phyloP scores from a whole-genome alignment of 2,329 filamentous ascomycete species.

The Paradendryphiella salina region DNA sequence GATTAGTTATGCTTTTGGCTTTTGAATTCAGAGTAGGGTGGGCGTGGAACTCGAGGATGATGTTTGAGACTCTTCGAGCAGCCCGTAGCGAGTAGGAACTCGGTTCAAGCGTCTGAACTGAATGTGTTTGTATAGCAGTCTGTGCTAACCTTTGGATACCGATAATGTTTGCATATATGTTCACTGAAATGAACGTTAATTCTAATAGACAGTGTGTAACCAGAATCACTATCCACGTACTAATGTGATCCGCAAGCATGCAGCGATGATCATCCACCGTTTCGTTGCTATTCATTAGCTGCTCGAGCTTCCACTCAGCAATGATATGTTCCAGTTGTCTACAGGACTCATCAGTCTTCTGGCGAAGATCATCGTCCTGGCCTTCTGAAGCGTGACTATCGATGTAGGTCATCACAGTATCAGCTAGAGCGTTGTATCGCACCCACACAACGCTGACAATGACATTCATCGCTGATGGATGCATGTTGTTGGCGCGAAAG shows the following conservation, averaged over 20 bases:
- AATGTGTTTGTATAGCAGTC: not conserved
- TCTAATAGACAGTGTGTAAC: not conserved
- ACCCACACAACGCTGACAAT: slow-evolving; percentile 27
- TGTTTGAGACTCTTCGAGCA: slow-evolving; percentile 29
- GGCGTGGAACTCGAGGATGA: slow-evolving; percentile 27
- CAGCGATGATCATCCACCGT: slow-evolving; percentile 12
- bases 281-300: slow-evolving; percentile 12
- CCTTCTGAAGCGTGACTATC: slow-evolving; percentile 11
- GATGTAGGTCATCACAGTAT: slow-evolving; percentile 25
- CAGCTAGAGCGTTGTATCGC: slow-evolving; percentile 25
- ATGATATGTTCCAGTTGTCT: slow-evolving; percentile 23
- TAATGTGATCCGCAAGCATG: slow-evolving; percentile 31
- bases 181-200: slow-evolving; percentile 16
- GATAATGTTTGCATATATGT: slow-evolving; percentile 31
- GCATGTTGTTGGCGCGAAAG: slow-evolving; percentile 22
- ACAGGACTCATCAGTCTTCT: slow-evolving; percentile 26
- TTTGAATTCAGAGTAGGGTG: not conserved
- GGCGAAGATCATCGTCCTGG: slow-evolving; percentile 3
- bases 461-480: slow-evolving; percentile 21
- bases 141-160: slow-evolving; percentile 27
- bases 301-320: slow-evolving; percentile 5
- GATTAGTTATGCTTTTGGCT: slow-evolving; percentile 19
- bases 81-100: slow-evolving; percentile 25
- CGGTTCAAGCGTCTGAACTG: slow-evolving; percentile 2
- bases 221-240: not conserved